Evolutionary conservation across 305 asterid species (phyloP).

Genomic region (Fraxinus greggii): DNA sequence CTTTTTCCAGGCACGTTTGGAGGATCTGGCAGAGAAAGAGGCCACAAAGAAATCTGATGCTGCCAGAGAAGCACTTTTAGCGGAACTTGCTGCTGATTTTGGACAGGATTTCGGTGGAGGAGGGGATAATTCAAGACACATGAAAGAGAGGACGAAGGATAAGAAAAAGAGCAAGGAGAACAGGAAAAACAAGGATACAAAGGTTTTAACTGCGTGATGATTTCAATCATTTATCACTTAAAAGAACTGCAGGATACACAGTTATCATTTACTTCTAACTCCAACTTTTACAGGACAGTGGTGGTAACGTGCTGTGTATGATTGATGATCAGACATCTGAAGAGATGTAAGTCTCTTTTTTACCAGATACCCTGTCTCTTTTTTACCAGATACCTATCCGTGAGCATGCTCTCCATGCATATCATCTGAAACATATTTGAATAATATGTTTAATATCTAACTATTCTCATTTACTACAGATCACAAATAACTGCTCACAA

Average conservation of each 20-base stretch:
- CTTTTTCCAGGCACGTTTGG: conserved; percentile 59
- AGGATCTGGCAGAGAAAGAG: conserved; percentile 88
- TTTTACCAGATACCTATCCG: conserved; percentile 11
- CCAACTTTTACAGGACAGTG: conserved; percentile 50
- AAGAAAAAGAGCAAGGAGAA: conserved; percentile 73
- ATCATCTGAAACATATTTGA: conserved; percentile 7
- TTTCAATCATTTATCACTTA: conserved; percentile 14
- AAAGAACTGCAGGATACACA: conserved; percentile 24
- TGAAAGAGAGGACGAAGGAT: conserved; percentile 64
- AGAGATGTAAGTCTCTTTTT: conserved; percentile 51
- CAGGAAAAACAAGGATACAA: conserved; percentile 66
- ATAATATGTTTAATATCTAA: neutral
- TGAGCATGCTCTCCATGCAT: conserved; percentile 16
- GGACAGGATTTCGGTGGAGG: conserved; percentile 51
- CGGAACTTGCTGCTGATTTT: conserved; percentile 85
- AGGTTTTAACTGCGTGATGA: conserved; percentile 49
- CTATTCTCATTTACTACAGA: conserved; percentile 38
- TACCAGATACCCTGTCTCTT: conserved; percentile 25
- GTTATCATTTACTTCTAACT: conserved; percentile 22
- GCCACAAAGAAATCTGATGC: conserved; percentile 97
- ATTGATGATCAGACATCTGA: conserved; percentile 45
- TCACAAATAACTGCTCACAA: conserved; percentile 44
- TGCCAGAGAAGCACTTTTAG: conserved; percentile 88
- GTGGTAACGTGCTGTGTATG: conserved; percentile 42
- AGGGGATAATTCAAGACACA: conserved; percentile 50